Evolutionary conservation across 106 monocot genomes (phyloP).

Genomic region (Gastrodia elata): DNA sequence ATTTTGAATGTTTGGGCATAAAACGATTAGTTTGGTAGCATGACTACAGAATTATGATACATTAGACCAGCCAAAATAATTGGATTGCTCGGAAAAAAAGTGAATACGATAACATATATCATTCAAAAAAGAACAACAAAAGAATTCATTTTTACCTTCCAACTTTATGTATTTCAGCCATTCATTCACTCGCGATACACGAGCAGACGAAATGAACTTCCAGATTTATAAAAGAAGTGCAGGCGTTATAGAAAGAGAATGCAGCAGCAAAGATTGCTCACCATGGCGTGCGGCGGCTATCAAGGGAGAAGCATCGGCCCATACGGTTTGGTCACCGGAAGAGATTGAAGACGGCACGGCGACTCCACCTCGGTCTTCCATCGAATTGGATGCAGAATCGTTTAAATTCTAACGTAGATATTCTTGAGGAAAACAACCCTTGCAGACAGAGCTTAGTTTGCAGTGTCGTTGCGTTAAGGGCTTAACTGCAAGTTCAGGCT

Average conservation of each 20-base stretch:
- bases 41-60: not conserved
- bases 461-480: no score
- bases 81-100: not conserved
- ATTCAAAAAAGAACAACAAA: not conserved
- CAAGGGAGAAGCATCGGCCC: constrained; percentile 37
- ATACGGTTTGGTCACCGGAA: constrained; percentile 20
- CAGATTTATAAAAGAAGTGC: not conserved
- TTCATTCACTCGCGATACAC: not conserved
- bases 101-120: not conserved
- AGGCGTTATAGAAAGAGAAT: not conserved
- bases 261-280: constrained; percentile 2
- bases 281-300: constrained; percentile 34
- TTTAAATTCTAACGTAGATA: not conserved
- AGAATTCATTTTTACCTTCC: not conserved
- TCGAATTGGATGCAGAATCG: not conserved
- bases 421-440: not conserved
- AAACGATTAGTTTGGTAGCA: not conserved
- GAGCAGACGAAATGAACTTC: not conserved
- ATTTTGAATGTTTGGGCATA: not conserved
- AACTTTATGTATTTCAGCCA: not conserved
- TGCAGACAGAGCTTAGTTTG: not conserved
- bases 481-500: no score
- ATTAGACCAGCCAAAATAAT: not conserved
- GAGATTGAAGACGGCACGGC: constrained; percentile 16
- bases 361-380: constrained; percentile 1